phyloP scores from a whole-genome alignment of 2,329 filamentous ascomycete species.

The Teratosphaeriaceae sp. region DNA sequence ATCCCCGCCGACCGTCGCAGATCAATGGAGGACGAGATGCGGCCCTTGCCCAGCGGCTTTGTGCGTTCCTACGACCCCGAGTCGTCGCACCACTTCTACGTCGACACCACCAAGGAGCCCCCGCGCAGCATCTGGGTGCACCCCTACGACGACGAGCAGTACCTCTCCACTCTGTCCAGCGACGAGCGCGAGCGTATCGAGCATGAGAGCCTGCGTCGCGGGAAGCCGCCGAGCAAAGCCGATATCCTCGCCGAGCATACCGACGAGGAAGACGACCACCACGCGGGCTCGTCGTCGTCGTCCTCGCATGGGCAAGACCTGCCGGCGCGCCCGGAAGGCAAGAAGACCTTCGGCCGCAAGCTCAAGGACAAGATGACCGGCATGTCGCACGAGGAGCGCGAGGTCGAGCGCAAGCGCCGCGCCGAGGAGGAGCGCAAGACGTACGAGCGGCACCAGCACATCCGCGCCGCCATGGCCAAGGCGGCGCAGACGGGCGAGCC shows the following conservation, averaged over 20 bases:
- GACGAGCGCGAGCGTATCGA: conserved; percentile 45
- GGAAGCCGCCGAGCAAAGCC: conserved; percentile 26
- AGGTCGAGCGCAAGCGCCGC: conserved; percentile 38
- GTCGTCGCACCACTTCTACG: conserved; percentile 55
- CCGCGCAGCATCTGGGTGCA: conserved; percentile 56
- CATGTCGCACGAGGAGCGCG: conserved; percentile 51
- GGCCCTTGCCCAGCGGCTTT: conserved; percentile 51
- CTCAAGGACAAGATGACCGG: conserved; percentile 55
- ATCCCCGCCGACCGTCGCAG: conserved; percentile 48
- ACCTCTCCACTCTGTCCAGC: conserved; percentile 42
- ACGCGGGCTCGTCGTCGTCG: conserved; percentile 13
- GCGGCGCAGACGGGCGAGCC: conserved; percentile 51
- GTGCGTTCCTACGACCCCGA: conserved; percentile 49
- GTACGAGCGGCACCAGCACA: conserved; percentile 47
- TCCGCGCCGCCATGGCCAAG: conserved; percentile 45
- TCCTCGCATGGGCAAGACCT: conserved; percentile 6
- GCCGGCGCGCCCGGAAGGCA: conserved; percentile 21
- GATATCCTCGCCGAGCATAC: conserved; percentile 42
- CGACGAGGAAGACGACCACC: conserved; percentile 38
- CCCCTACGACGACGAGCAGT: conserved; percentile 54
- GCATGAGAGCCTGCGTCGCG: conserved; percentile 30
- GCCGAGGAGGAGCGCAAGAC: conserved; percentile 45
- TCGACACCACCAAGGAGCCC: conserved; percentile 49
- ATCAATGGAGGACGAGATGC: conserved; percentile 56
- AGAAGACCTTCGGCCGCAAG: conserved; percentile 43